Evolutionary conservation across 441 rosid genomes (phyloP).

Genomic region (Viola pubescens): DNA sequence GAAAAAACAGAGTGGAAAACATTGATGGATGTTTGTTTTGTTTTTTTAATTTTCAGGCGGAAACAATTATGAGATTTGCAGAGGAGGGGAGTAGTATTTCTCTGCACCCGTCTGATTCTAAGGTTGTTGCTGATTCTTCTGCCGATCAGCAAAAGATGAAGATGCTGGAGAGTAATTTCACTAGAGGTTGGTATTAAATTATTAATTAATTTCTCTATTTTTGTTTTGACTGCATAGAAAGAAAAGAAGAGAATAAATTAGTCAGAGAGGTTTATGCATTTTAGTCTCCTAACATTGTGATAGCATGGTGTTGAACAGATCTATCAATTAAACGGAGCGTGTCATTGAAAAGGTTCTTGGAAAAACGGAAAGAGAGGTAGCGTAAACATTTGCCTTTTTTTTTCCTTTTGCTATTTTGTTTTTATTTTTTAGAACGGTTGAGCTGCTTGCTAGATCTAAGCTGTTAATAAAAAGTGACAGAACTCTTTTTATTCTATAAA

Average conservation of each 20-base stretch:
- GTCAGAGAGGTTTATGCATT: no score
- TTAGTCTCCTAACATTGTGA: neutral
- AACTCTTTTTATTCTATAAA: no score
- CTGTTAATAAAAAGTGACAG: no score
- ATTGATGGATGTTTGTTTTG: neutral
- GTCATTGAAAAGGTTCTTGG: constrained; percentile 75
- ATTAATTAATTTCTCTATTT: neutral
- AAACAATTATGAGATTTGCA: constrained; percentile 55
- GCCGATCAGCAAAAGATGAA: constrained; percentile 26
- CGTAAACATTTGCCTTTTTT: neutral
- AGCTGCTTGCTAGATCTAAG: no score
- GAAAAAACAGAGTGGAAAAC: no score
- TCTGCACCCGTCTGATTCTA: constrained; percentile 17
- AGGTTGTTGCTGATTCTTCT: constrained; percentile 9
- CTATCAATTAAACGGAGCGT: constrained; percentile 58
- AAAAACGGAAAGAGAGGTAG: constrained; percentile 88
- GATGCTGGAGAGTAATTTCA: constrained; percentile 36
- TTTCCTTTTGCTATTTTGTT: neutral
- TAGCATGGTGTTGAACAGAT: constrained; percentile 28
- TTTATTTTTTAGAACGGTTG: no score
- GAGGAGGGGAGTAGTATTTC: constrained; percentile 26
- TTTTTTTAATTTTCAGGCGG: constrained; percentile 33
- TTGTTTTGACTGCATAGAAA: no score
- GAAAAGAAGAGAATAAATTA: no score
- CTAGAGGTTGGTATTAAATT: constrained; percentile 41